Percentiles rank a stretch among this genome's conserved stretches.
Conservation (phyloP, 2,329 filamentous ascomycete genomes). For the Ceratocystis papillata region DNA sequence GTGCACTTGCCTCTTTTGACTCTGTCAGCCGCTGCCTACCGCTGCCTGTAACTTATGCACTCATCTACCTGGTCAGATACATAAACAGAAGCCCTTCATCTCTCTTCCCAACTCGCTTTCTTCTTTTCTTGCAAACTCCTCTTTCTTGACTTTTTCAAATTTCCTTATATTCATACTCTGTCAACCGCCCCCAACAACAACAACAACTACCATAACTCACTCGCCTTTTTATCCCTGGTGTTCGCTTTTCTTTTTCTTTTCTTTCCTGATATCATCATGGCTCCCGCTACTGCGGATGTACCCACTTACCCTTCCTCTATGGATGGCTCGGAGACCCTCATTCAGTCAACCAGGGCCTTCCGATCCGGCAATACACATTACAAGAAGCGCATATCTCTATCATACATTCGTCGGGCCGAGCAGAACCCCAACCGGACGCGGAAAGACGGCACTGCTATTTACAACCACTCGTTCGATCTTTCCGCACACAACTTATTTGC, state of each 20-base stretch:
- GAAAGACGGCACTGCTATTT: slow-evolving; percentile 20
- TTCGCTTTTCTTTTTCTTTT: background rate
- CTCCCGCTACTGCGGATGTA: background rate
- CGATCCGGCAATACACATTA: background rate
- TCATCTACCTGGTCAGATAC: background rate
- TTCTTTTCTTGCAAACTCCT: background rate
- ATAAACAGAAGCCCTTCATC: background rate
- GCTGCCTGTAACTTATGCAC: background rate
- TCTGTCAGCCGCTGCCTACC: slow-evolving; percentile 10
- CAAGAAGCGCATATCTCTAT: slow-evolving; percentile 15
- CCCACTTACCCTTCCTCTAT: background rate
- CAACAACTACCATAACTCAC: background rate
- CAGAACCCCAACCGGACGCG: slow-evolving; percentile 11
- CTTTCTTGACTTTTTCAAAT: background rate
- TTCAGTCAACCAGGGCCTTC: slow-evolving; percentile 4
- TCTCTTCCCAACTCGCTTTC: background rate
- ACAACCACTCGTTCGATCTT: background rate
- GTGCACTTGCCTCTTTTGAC: background rate
- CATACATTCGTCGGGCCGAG: slow-evolving; percentile 17
- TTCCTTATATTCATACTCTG: background rate
- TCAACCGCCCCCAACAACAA: background rate
- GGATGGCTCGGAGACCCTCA: slow-evolving; percentile 6
- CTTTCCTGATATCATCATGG: slow-evolving; percentile 13
- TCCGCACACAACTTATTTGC: background rate
- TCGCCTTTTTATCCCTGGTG: background rate